A percentile compares a stretch with the other conserved stretches of the same genome.
Conservation (phyloP, 2,329 filamentous ascomycete species). For the Epichloe elymi region DNA sequence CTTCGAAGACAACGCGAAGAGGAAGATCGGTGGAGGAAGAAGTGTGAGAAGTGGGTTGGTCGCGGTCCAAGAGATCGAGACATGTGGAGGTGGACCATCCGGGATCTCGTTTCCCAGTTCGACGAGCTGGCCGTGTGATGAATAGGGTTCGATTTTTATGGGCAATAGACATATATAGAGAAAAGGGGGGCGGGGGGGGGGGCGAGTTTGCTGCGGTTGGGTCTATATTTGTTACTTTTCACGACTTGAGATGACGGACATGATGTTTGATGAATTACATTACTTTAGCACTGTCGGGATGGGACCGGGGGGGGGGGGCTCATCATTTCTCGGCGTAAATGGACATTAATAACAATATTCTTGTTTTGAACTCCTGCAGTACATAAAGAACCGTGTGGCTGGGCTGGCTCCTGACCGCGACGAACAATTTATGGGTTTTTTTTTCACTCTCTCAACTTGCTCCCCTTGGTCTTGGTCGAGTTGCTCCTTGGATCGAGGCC, state of each 20-base stretch:
- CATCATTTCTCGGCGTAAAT: neutral
- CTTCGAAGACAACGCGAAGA: constrained; percentile 80
- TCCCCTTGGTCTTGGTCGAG: constrained; percentile 14
- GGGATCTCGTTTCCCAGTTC: constrained; percentile 40
- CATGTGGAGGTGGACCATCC: constrained; percentile 67
- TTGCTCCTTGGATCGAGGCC: constrained; percentile 57
- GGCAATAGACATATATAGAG: neutral
- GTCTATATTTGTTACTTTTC: neutral
- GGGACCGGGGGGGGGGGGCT: too few species aligned
- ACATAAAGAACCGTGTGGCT: neutral
- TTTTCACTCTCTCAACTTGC: neutral
- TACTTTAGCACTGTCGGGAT: constrained; percentile 1
- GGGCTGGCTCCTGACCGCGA: neutral
- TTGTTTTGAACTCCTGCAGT: neutral
- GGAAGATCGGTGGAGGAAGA: constrained; percentile 79
- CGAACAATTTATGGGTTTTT: too few species aligned
- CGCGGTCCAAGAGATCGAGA: constrained; percentile 41
- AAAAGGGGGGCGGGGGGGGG: neutral
- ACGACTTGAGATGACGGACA: constrained; percentile 6
- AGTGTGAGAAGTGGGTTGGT: constrained; percentile 75
- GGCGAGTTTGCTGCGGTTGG: neutral
- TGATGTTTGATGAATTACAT: constrained; percentile 5
- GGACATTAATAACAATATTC: neutral
- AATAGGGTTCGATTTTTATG: neutral
- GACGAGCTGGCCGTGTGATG: constrained; percentile 17